phyloP scores from a whole-genome alignment of 1,139 yeast species.

The Candida buenavistaensis region DNA sequence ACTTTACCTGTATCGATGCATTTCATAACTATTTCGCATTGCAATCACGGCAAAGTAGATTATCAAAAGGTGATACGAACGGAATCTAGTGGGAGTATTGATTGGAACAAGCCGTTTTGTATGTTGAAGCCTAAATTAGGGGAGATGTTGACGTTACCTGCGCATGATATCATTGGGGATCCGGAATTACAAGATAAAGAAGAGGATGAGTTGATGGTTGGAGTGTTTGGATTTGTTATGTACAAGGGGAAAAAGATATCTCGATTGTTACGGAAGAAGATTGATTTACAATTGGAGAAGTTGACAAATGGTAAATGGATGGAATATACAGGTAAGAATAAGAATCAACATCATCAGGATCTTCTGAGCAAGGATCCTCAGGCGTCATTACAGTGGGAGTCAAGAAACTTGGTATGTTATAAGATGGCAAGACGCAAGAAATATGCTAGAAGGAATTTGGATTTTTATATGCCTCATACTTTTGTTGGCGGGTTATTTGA shows the following conservation, averaged over 20 bases:
- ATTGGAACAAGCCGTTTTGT: slow-evolving; percentile 58
- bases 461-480: slow-evolving; percentile 57
- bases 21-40: slow-evolving; percentile 52
- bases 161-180: slow-evolving; percentile 15
- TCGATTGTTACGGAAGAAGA: slow-evolving; percentile 16
- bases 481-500: slow-evolving; percentile 68
- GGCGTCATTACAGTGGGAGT: slow-evolving; percentile 29
- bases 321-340: slow-evolving; percentile 28
- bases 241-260: slow-evolving; percentile 10
- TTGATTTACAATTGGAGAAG: slow-evolving; percentile 25
- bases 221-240: slow-evolving; percentile 9
- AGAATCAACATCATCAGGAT: slow-evolving; percentile 21
- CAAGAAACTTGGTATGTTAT: slow-evolving; percentile 47
- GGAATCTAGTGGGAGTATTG: slow-evolving; percentile 39
- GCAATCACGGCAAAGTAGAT: slow-evolving; percentile 53
- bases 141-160: slow-evolving; percentile 12
- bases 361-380: slow-evolving; percentile 22
- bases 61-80: slow-evolving; percentile 42
- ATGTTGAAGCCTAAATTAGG: slow-evolving; percentile 32
- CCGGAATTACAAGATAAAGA: slow-evolving; percentile 6
- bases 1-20: slow-evolving; percentile 41
- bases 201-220: slow-evolving; percentile 5
- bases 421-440: slow-evolving; percentile 64
- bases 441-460: slow-evolving; percentile 50
- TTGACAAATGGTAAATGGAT: slow-evolving; percentile 21